Conservation (phyloP, 305 asterid genomes). For the Fraxinus baroniana region DNA sequence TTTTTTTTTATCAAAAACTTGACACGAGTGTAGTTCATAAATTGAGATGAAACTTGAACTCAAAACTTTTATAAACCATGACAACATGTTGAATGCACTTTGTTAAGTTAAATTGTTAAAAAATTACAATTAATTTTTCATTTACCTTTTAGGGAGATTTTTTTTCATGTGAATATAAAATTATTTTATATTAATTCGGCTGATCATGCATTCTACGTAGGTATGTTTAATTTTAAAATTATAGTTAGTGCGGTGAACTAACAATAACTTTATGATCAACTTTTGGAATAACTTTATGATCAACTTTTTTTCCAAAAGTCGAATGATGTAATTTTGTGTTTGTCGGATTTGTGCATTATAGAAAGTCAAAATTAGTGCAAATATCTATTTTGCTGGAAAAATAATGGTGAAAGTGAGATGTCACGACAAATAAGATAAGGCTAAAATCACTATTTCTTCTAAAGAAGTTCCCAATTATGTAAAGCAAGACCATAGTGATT, state of each 20-base stretch:
- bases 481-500: constrained; percentile 32
- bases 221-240: not conserved
- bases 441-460: constrained; percentile 28
- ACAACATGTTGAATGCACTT: too few relatives aligned
- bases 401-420: constrained; percentile 23
- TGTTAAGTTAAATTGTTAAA: too few relatives aligned
- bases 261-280: not conserved
- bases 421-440: constrained; percentile 36
- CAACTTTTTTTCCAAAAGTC: not conserved
- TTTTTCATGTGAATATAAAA: too few relatives aligned
- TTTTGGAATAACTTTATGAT: too few relatives aligned
- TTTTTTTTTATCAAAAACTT: not conserved
- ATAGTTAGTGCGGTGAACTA: not conserved
- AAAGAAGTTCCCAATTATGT: constrained; percentile 29
- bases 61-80: too few relatives aligned
- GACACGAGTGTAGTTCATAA: too few relatives aligned
- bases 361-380: not conserved
- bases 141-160: not conserved
- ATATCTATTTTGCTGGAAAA: not conserved
- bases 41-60: too few relatives aligned
- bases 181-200: not conserved
- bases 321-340: not conserved
- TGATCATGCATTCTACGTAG: not conserved
- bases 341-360: not conserved
- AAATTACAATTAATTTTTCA: too few relatives aligned